Conservation (phyloP, 2,329 filamentous ascomycete genomes). For the Cladosporium austrohemisphaericum region DNA sequence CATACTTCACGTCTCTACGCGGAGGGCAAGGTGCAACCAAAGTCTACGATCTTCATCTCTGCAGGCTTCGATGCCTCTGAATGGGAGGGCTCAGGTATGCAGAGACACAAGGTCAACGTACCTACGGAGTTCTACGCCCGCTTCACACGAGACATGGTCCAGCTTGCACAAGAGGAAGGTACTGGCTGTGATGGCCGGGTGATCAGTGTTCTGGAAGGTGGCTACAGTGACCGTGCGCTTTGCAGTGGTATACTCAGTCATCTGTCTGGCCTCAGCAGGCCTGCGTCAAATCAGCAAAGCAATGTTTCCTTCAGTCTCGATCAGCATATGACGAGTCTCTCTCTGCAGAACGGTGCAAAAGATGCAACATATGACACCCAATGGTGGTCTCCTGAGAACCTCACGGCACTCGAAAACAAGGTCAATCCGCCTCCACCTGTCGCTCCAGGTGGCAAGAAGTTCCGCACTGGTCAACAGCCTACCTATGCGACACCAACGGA, state of each 20-base stretch:
- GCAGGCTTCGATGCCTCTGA: constrained; percentile 97
- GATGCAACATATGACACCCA: constrained; percentile 34
- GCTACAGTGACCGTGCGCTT: constrained; percentile 89
- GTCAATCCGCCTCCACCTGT: constrained; percentile 50
- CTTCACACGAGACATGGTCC: constrained; percentile 80
- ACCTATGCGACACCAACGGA: constrained; percentile 86
- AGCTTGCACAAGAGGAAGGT: constrained; percentile 73
- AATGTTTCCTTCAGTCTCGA: constrained; percentile 17
- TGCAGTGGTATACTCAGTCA: constrained; percentile 87
- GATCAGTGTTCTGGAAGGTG: constrained; percentile 91
- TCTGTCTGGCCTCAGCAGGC: constrained; percentile 68
- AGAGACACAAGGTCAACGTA: constrained; percentile 91
- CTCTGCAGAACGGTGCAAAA: constrained; percentile 3
- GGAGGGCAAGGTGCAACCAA: constrained; percentile 59
- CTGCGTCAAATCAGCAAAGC: constrained; percentile 14
- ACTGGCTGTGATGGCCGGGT: constrained; percentile 76
- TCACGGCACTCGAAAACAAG: constrained; percentile 66
- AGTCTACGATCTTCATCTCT: constrained; percentile 87
- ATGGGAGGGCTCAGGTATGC: constrained; percentile 89
- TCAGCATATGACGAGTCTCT: constrained; percentile 9
- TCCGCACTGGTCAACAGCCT: constrained; percentile 55
- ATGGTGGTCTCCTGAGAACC: constrained; percentile 50
- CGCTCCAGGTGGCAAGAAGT: constrained; percentile 48
- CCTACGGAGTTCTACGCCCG: constrained; percentile 95
- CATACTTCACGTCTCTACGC: constrained; percentile 65